Base-by-base conservation (phyloP, 441 rosid species). In the Gossypium gossypioides region DNA sequence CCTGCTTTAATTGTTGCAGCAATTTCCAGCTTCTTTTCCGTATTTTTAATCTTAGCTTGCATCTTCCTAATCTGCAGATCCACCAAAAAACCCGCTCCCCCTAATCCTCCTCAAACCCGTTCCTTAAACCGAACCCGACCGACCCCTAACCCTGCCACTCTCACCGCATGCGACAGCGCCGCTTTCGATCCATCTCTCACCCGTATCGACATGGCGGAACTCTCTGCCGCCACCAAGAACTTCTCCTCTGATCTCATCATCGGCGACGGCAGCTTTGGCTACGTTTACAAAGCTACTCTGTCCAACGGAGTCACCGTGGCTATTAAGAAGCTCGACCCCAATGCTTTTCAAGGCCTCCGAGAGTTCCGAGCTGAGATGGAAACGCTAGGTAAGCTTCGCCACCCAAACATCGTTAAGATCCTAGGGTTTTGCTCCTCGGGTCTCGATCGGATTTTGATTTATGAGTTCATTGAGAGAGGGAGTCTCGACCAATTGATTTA, bases 211-310 rank as follows among this genome's bases (percentile, higher is more conserved):
- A 91, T 91, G 91, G 82, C 75, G 0, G 96, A 87, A 46, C 92
- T 93, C 68, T 58, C 77, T 25, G n/a, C 4, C 68, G 91, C 90
- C 18, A 91, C 98, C 0, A 81, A 83, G 56, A 81, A 79, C 76
- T 93, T 93, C 90, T 84, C 96, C 48, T 4, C 90, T 4, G 88
- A 86, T 59, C 80, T 82, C 3, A 86, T 93, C 75, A 48, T 93
- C 77, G 97, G 98, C 58, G 97, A 93, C 71, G 98, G 97, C 5
- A 91, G 97, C 62, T 93, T 93, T 77, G 97, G 98, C 44, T 70
- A 81, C 44, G 97, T 93, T 24, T 93, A 90, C 80, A 80, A 78
- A 29, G 97, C 96, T 2, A 56, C 56, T 1, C 91, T 91, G 16
- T 61, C 84, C n/a, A 74, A 69, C 74, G 90, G 88, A 73, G 81